Base-by-base conservation (phyloP, 139 green algal genomes). In the Chlamydomonas applanata region DNA sequence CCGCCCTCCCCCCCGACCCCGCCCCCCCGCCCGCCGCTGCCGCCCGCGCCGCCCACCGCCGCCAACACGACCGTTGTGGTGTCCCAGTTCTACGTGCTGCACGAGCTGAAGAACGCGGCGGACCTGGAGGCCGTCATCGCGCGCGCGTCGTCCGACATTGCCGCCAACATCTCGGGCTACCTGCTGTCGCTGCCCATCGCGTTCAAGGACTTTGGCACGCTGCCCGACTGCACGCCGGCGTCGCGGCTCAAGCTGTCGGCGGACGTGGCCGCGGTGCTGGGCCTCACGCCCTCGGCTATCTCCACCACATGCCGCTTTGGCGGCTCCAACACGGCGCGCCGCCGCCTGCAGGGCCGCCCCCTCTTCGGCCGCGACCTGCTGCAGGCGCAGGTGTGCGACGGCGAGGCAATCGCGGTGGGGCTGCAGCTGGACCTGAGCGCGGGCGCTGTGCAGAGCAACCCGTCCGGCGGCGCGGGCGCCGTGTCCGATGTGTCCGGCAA, bases 51-150 rank as follows among this genome's bases (percentile, higher is more conserved):
- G n/a, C n/a, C n/a, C n/a, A n/a, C n/a, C n/a, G n/a, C n/a, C n/a
- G n/a, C 71, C 33, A 16, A 53, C 33, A 27, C 71, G 11, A 24
- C 29, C 16, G 13, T 19, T 29, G 27, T 24, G 40, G 24, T 29
- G 69, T 56, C 52, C 34, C 57, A 70, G 25, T 20, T 20, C 45
- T 32, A 44, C 25, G 59, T 77, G 56, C 36, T 77, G 71, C 56
- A 36, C 11, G 56, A 71, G 25, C 4, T 77, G 13, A 20, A 24
- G 24, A 71, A 34, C 71, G 57, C 60, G 40, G 34, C 33, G 17
- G 33, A 69, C 27, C 56, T 77, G 33, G 35, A 66, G 25, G 2
- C 32, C 25, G 4, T 77, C 19, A 33, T 77, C 3, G 24, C 29
- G 22, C 40, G 44, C 33, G 59, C 30, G 5, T 49, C 5, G 53